These are phyloP conservation scores for Cucurbita ficifolia DNA, from an alignment of 306 rosid genomes.

Conservation along the genomic window DNA sequence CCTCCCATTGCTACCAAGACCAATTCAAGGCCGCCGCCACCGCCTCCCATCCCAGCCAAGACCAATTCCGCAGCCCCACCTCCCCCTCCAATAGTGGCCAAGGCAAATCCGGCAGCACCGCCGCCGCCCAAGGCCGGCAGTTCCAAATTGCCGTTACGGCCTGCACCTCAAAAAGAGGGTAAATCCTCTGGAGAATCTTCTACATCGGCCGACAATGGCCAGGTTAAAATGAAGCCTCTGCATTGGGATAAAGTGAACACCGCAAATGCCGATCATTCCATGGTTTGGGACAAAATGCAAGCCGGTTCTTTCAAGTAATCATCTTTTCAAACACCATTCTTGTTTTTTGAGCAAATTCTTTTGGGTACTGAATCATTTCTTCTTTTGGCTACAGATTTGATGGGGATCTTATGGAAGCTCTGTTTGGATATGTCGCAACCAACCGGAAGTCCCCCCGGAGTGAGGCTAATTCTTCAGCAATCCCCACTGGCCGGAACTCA, in stretches of 20 bases:
- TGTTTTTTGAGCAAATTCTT: background rate
- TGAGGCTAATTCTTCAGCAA: slow-evolving; percentile 15
- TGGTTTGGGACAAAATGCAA: slow-evolving; percentile 87
- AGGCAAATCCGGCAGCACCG: slow-evolving; percentile 3
- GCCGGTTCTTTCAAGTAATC: slow-evolving; percentile 70
- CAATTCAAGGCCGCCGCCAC: slow-evolving; percentile 12
- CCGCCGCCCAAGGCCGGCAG: slow-evolving; percentile 26
- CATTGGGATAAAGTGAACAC: slow-evolving; percentile 89
- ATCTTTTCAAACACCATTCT: background rate
- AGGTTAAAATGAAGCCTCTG: slow-evolving; percentile 62
- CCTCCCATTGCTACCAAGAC: slow-evolving; percentile 14
- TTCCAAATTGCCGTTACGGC: slow-evolving; percentile 35
- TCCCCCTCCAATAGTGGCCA: slow-evolving; percentile 7
- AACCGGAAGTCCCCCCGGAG: slow-evolving; percentile 30
- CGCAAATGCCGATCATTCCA: slow-evolving; percentile 51
- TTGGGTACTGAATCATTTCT: background rate
- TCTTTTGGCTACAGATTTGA: slow-evolving; percentile 44
- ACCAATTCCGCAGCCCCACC: slow-evolving; percentile 15
- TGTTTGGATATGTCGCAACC: slow-evolving; percentile 54
- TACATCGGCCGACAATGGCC: slow-evolving; percentile 20
- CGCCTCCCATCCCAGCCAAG: slow-evolving; percentile 9
- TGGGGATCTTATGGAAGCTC: slow-evolving; percentile 87
- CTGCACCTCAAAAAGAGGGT: slow-evolving; percentile 18
- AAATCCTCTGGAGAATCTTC: slow-evolving; percentile 12
- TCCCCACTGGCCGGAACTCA: slow-evolving; percentile 10